These are phyloP conservation scores for Tulasnella sp. DNA, from an alignment of 768 basidiomycete species.

Conservation along the genomic window DNA sequence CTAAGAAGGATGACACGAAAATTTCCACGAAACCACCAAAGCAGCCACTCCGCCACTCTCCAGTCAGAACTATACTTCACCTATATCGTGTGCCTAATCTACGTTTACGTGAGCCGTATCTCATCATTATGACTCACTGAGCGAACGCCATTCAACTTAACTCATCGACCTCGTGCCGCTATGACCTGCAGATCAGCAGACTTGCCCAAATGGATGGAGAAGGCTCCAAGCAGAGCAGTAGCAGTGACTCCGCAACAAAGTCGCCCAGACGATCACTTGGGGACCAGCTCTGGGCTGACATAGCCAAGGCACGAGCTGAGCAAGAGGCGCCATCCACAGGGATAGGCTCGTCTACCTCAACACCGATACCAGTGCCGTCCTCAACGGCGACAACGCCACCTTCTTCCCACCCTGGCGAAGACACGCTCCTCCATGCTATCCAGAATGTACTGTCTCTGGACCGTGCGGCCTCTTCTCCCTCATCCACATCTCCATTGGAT, in stretches of 20 bases:
- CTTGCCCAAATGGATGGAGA: too few species aligned
- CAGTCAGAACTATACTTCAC: too few species aligned
- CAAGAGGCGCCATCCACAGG: conserved; percentile 14
- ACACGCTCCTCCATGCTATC: conserved; percentile 9
- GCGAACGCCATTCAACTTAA: too few species aligned
- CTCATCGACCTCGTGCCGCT: too few species aligned
- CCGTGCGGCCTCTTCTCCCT: conserved; percentile 44
- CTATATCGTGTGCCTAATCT: too few species aligned
- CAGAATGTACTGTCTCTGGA: conserved; percentile 39
- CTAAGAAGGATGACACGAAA: too few species aligned
- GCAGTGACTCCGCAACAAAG: background rate
- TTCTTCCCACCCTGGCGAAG: conserved; percentile 1
- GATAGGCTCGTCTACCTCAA: background rate
- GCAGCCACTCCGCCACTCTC: too few species aligned
- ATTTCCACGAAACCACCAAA: too few species aligned
- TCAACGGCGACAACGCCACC: background rate
- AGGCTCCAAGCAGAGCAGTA: background rate
- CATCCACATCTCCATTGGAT: conserved; percentile 45
- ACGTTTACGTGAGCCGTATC: too few species aligned
- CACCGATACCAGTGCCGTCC: background rate
- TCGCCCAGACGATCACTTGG: conserved; percentile 33
- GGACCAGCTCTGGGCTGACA: conserved; percentile 71
- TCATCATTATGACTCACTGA: too few species aligned
- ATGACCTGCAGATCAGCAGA: too few species aligned
- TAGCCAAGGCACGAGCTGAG: conserved; percentile 52